Evolutionary conservation across 805 yeast species (phyloP).

Genomic region (Kurtzmaniella cleridarum): DNA sequence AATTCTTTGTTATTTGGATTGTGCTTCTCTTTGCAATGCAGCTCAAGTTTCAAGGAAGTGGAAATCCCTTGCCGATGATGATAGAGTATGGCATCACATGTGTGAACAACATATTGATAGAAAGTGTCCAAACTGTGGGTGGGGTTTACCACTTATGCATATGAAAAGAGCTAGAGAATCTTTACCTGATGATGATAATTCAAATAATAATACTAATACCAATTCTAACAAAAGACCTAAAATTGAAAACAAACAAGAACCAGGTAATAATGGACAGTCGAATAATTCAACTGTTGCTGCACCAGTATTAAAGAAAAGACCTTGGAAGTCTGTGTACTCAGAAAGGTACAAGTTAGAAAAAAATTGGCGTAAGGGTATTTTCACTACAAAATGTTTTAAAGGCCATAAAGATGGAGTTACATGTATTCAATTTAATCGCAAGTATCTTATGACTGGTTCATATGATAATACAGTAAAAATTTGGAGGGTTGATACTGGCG

Average conservation of each 20-base stretch:
- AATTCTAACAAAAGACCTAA: constrained; percentile 5
- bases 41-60: constrained; percentile 88
- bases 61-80: constrained; percentile 91
- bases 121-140: constrained; percentile 96
- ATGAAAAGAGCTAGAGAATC: constrained; percentile 67
- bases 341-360: constrained; percentile 89
- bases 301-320: constrained; percentile 41
- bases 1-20: constrained; percentile 83
- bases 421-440: constrained; percentile 76
- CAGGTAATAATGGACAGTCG: constrained; percentile 6
- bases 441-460: constrained; percentile 80
- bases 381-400: constrained; percentile 54
- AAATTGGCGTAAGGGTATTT: constrained; percentile 88
- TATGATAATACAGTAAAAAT: constrained; percentile 85
- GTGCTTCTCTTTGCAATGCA: constrained; percentile 88
- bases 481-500: constrained; percentile 87
- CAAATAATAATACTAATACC: constrained; percentile 10
- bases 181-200: constrained; percentile 12
- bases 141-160: constrained; percentile 96
- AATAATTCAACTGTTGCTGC: constrained; percentile 3
- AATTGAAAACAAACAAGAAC: constrained; percentile 7
- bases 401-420: constrained; percentile 91
- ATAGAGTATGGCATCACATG: constrained; percentile 96
- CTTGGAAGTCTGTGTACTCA: constrained; percentile 93
- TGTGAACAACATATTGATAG: constrained; percentile 97